Evolutionary conservation across 306 rosid genomes (phyloP).

Genomic region (Crataegus laevigata): DNA sequence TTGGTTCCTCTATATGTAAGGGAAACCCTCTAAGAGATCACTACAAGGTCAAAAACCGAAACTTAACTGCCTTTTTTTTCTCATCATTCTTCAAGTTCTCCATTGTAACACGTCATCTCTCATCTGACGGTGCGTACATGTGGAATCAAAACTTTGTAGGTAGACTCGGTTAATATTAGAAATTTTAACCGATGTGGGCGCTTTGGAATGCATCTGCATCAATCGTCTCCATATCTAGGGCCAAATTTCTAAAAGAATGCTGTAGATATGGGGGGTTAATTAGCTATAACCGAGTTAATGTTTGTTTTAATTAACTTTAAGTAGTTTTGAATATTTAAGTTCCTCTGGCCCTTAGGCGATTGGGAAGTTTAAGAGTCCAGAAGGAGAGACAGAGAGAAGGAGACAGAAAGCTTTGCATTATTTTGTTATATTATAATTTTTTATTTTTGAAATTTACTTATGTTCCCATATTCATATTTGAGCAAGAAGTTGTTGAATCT

Average conservation of each 20-base stretch:
- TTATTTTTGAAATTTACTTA: background rate
- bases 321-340: background rate
- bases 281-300: background rate
- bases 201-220: background rate
- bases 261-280: background rate
- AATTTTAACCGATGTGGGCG: background rate
- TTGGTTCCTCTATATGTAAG: background rate
- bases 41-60: background rate
- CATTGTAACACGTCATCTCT: background rate
- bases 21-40: background rate
- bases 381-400: background rate
- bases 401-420: background rate
- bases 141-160: background rate
- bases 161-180: background rate
- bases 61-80: background rate
- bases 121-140: background rate
- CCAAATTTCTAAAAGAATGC: background rate
- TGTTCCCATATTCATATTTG: background rate
- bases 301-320: background rate
- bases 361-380: background rate
- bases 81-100: background rate
- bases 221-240: background rate
- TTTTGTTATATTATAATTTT: background rate
- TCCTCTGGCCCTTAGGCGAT: background rate
- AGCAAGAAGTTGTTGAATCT: background rate